A percentile compares a stretch with the other conserved stretches of the same genome.
Conservation (phyloP, 306 rosid species). For the Gillenia trifoliata region DNA sequence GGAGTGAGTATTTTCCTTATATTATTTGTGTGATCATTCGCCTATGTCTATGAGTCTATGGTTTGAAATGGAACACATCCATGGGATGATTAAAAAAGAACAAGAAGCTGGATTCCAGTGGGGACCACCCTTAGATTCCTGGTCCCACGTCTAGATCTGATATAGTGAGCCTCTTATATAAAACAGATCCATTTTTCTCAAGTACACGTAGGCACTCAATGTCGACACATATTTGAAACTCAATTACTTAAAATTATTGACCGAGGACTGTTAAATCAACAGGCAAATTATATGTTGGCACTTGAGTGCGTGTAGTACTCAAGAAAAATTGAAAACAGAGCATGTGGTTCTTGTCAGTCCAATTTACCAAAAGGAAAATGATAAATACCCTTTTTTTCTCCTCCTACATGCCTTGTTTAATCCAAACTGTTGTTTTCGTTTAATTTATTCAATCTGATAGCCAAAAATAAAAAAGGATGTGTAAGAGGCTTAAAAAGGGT, state of each 20-base stretch:
- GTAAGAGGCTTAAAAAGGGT: not conserved
- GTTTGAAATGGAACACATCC: not conserved
- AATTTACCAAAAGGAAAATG: not conserved
- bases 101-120: slow-evolving; percentile 11
- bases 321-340: not conserved
- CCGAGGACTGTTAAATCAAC: too few species aligned
- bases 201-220: too few species aligned
- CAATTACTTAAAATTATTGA: too few species aligned
- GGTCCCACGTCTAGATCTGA: slow-evolving; percentile 1
- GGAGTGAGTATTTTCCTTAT: slow-evolving; percentile 11
- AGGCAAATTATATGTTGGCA: too few species aligned
- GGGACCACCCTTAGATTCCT: not conserved
- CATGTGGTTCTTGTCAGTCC: not conserved
- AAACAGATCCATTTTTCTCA: not conserved
- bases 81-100: not conserved
- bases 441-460: too few species aligned
- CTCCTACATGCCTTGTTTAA: not conserved
- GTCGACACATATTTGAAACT: too few species aligned
- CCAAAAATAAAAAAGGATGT: not conserved
- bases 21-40: not conserved
- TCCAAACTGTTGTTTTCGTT: too few species aligned
- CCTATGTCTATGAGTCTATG: not conserved
- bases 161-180: slow-evolving; percentile 1
- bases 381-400: too few species aligned
- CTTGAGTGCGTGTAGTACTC: not conserved